Conservation (phyloP, 73 alveolate genomes). For the Paramecium octaurelia region DNA sequence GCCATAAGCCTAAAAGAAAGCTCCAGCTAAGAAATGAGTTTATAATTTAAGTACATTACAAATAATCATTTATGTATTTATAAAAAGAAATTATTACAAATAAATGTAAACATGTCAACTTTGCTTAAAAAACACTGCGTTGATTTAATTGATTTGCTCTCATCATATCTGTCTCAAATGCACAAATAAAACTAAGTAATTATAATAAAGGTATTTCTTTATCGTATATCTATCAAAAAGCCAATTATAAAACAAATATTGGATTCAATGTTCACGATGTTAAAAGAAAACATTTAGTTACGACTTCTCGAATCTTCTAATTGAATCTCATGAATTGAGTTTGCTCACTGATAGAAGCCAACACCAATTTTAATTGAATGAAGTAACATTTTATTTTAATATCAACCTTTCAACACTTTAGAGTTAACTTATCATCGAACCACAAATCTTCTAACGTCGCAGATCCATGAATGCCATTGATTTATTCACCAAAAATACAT, state of each 20-base stretch:
- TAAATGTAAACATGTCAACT: neutral
- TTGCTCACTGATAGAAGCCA: constrained; percentile 26
- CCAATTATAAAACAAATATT: constrained; percentile 23
- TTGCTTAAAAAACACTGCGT: neutral
- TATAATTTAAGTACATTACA: constrained; percentile 27
- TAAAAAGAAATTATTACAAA: neutral
- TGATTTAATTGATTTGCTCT: neutral
- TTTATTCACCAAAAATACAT: neutral
- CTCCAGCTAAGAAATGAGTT: constrained; percentile 25
- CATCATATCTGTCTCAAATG: constrained; percentile 19
- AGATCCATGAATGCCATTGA: constrained; percentile 44
- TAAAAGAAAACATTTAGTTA: constrained; percentile 25
- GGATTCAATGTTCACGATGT: constrained; percentile 21
- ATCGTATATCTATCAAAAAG: neutral
- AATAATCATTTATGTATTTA: neutral
- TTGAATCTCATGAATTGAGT: constrained; percentile 40
- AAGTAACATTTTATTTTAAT: neutral
- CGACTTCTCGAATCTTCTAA: constrained; percentile 7
- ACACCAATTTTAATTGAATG: constrained; percentile 13
- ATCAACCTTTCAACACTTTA: neutral
- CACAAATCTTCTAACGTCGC: neutral
- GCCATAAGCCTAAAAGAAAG: constrained; percentile 2
- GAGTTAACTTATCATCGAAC: constrained; percentile 33
- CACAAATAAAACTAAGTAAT: neutral
- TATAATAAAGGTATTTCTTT: neutral